Evolutionary conservation across 176 grass and related monocot species (phyloP).

Genomic region (Elymus sibiricus): DNA sequence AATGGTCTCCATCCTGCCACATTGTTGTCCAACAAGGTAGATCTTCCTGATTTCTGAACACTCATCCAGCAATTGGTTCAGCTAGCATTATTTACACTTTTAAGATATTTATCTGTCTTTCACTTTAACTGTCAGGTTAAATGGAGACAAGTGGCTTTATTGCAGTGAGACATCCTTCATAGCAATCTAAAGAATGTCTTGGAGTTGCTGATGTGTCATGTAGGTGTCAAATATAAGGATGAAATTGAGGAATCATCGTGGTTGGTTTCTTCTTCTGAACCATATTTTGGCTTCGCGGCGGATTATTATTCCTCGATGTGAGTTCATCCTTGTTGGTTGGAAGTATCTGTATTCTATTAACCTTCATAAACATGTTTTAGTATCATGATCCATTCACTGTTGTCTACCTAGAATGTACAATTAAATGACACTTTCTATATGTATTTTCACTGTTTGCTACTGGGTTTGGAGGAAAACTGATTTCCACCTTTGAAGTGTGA

Average conservation of each 20-base stretch:
- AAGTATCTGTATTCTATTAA: not conserved
- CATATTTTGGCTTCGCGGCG: not conserved
- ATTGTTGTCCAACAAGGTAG: too few species aligned
- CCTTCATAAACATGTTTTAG: not conserved
- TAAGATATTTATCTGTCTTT: not conserved
- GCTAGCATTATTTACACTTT: not conserved
- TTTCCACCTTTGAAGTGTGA: not conserved
- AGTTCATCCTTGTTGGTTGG: not conserved
- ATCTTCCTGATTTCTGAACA: too few species aligned
- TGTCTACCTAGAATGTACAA: not conserved
- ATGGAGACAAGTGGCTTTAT: slow-evolving; percentile 54
- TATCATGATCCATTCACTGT: not conserved
- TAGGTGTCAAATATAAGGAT: slow-evolving; percentile 57
- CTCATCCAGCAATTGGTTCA: not conserved
- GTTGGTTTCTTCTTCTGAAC: slow-evolving; percentile 41
- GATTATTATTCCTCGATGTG: slow-evolving; percentile 1
- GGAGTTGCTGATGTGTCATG: slow-evolving; percentile 51
- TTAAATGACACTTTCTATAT: not conserved
- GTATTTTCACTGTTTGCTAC: not conserved
- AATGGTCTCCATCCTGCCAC: too few species aligned
- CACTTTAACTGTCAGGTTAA: slow-evolving; percentile 48
- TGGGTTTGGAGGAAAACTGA: not conserved
- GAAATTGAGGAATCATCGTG: slow-evolving; percentile 65
- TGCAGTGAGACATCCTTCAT: slow-evolving; percentile 62
- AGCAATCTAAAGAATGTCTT: slow-evolving; percentile 63